Base-by-base conservation (phyloP, 2,329 filamentous ascomycete species). In the Biscogniauxia marginata region DNA sequence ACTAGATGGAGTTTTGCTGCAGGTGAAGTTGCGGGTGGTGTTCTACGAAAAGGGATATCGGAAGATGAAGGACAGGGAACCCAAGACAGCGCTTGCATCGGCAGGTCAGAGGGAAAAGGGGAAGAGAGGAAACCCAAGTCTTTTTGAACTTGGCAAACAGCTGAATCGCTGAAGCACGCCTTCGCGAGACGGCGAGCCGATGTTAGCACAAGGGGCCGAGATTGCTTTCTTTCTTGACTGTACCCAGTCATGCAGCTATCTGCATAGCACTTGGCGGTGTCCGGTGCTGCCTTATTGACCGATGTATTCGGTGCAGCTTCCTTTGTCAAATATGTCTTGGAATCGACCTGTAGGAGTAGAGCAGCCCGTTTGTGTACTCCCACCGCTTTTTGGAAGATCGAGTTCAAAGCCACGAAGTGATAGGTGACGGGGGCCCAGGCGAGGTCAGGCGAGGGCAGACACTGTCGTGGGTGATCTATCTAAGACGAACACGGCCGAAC, bases 281-380 rank as follows among this genome's bases (percentile, higher is more conserved):
- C 67, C 62, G 52, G 63, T 65, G 63, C 61, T 63, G 67, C 62
- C 66, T 71, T 70, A 65, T 67, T 62, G 65, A 63, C 66, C 65
- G 64, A 66, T 65, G 68, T 72, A 76, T 75, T 79, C 75, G 75
- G 74, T 68, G 71, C 70, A 70, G 66, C 63, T 68, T 70, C 65
- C 77, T 80, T 81, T 80, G 78, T 80, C 72, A 67, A 67, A 65
- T 63, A 63, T 75, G 73, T 78, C 77, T 78, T 74, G 76, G 75
- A 79, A 76, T 77, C 75, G 77, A 72, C 71, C 70, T 74, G 69
- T 75, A 70, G 70, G 69, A 68, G 68, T 55, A 71, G 69, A 73
- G 69, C 59, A 62, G 62, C 68, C 68, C 75, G 78, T 79, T 81
- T 81, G 78, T 74, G 65, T 67, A 62, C 67, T 72, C 63, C 76